These are phyloP conservation scores for Rhazya stricta DNA, from an alignment of 257 asterid species.

Conservation along the genomic window DNA sequence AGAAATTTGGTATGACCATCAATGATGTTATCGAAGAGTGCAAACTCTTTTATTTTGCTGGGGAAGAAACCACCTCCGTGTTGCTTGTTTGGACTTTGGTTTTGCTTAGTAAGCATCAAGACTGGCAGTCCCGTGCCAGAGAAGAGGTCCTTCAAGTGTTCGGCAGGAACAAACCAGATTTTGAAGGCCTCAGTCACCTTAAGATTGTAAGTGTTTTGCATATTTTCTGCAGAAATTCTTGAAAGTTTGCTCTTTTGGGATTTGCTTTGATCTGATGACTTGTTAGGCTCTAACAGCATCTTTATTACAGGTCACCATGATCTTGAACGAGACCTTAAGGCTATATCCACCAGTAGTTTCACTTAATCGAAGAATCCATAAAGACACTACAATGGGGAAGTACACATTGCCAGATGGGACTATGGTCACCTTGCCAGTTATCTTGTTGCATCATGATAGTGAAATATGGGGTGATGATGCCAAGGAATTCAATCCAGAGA, in stretches of 20 bases:
- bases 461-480: conserved; percentile 36
- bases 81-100: conserved; percentile 56
- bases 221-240: too few relatives aligned
- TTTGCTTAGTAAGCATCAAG: conserved; percentile 34
- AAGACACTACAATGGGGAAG: conserved; percentile 23
- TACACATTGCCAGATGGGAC: conserved; percentile 19
- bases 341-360: conserved; percentile 26
- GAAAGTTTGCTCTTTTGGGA: not conserved
- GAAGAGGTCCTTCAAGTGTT: conserved; percentile 32
- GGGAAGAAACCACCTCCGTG: conserved; percentile 53
- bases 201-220: conserved; percentile 32
- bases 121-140: conserved; percentile 40
- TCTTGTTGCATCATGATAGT: conserved; percentile 25
- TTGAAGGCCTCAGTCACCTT: conserved; percentile 25
- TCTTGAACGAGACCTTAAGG: conserved; percentile 28
- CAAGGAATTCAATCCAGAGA: conserved; percentile 31
- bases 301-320: conserved; percentile 30
- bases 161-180: conserved; percentile 26
- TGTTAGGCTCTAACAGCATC: not conserved
- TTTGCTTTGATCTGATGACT: conserved; percentile 19
- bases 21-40: conserved; percentile 44
- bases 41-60: conserved; percentile 48
- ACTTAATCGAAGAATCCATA: conserved; percentile 6
- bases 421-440: conserved; percentile 17
- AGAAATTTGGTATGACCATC: conserved; percentile 33